phyloP scores from a whole-genome alignment of 73 alveolate genomes.

The Paramecium tetraurelia region DNA sequence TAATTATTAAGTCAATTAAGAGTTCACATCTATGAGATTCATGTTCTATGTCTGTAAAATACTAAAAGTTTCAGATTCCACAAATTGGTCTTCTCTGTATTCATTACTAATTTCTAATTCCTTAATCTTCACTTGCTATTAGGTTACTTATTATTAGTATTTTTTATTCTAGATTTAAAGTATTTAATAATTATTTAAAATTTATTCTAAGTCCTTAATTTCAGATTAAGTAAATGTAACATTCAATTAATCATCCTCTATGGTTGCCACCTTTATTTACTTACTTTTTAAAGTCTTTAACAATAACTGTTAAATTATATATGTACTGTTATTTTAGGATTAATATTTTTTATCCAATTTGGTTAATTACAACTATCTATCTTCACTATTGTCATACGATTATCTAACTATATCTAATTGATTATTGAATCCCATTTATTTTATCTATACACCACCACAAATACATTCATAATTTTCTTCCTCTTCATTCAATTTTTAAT shows the following conservation, averaged over 20 bases:
- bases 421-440: not conserved
- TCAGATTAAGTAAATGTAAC: not conserved
- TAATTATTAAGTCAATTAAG: not conserved
- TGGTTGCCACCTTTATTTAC: not conserved
- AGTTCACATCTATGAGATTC: not conserved
- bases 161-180: not conserved
- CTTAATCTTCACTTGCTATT: not conserved
- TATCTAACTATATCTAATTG: not conserved
- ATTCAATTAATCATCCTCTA: not conserved
- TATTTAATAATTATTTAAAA: not conserved
- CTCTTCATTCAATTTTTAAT: not conserved
- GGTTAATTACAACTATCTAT: not conserved
- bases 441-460: not conserved
- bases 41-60: not conserved
- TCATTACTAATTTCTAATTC: not conserved
- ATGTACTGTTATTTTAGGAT: not conserved
- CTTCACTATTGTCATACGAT: not conserved
- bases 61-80: not conserved
- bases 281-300: not conserved
- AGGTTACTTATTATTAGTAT: not conserved
- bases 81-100: not conserved
- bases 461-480: conserved; percentile 17
- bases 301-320: not conserved
- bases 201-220: not conserved
- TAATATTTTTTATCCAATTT: not conserved